phyloP scores from a whole-genome alignment of 176 grass and related monocot genomes.

The Lolium rigidum region DNA sequence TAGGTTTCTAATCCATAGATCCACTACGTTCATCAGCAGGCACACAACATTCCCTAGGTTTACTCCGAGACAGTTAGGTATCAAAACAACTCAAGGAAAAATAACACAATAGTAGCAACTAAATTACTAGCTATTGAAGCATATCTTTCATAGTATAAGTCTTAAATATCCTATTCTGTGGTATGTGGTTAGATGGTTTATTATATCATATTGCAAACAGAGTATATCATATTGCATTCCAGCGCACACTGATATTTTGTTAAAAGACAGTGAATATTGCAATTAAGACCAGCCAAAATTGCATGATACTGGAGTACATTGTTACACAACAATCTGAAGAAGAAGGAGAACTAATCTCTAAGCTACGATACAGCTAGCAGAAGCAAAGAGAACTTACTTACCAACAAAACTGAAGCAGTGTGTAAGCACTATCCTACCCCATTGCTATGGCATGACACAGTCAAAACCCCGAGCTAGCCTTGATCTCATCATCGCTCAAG shows the following conservation, averaged over 20 bases:
- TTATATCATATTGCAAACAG: slow-evolving; percentile 8
- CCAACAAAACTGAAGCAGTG: slow-evolving; percentile 48
- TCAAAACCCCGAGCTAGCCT: slow-evolving; percentile 18
- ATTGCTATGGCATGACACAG: slow-evolving; percentile 38
- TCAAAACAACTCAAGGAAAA: slow-evolving; percentile 7
- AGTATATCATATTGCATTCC: too few relatives aligned
- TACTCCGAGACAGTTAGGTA: not conserved
- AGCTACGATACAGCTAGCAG: slow-evolving; percentile 24
- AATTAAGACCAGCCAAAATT: slow-evolving; percentile 27
- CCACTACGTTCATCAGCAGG: not conserved
- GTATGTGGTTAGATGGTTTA: slow-evolving; percentile 19
- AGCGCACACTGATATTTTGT: slow-evolving; percentile 6
- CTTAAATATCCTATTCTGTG: not conserved
- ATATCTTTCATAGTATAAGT: not conserved
- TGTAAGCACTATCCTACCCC: slow-evolving; percentile 50
- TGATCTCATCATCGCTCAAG: slow-evolving; percentile 33
- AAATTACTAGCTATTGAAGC: not conserved
- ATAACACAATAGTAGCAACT: not conserved
- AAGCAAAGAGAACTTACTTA: slow-evolving; percentile 45
- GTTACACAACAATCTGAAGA: slow-evolving; percentile 4
- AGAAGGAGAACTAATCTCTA: slow-evolving; percentile 42
- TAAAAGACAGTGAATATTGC: not conserved
- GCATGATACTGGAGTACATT: slow-evolving; percentile 15
- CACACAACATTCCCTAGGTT: not conserved
- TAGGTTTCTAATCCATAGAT: not conserved